Conservation (phyloP, 2,329 filamentous ascomycete species). For the Emergomyces orientalis region DNA sequence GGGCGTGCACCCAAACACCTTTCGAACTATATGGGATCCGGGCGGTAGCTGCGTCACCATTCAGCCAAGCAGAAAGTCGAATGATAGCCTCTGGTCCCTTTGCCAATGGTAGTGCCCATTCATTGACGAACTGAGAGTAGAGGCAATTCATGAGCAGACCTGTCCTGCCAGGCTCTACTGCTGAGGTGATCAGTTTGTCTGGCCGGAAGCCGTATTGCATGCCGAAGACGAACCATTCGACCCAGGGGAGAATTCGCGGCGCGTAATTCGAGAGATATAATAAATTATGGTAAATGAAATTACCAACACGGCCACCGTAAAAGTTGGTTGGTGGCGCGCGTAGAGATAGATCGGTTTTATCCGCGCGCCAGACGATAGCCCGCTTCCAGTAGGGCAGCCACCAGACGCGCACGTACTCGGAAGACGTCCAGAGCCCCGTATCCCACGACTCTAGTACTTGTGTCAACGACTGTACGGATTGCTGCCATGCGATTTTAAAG, state of each 20-base stretch:
- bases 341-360: conserved; percentile 58
- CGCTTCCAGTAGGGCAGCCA: conserved; percentile 91
- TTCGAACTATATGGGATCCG: conserved; percentile 72
- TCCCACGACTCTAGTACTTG: conserved; percentile 65
- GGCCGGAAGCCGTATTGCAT: conserved; percentile 86
- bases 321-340: conserved; percentile 57
- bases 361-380: conserved; percentile 82
- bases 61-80: conserved; percentile 79
- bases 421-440: conserved; percentile 65
- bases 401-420: conserved; percentile 91
- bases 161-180: conserved; percentile 67
- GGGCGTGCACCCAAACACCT: conserved; percentile 76
- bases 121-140: conserved; percentile 97
- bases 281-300: conserved; percentile 84
- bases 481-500: conserved; percentile 79
- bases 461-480: conserved; percentile 62
- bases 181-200: conserved; percentile 57
- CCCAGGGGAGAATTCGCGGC: conserved; percentile 70
- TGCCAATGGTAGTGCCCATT: conserved; percentile 85
- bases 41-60: conserved; percentile 59
- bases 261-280: conserved; percentile 70
- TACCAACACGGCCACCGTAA: conserved; percentile 74
- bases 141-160: conserved; percentile 94
- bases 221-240: conserved; percentile 95
- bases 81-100: conserved; percentile 79